Conservation (phyloP, 257 asterid species). For the Lycium ferocissimum region DNA sequence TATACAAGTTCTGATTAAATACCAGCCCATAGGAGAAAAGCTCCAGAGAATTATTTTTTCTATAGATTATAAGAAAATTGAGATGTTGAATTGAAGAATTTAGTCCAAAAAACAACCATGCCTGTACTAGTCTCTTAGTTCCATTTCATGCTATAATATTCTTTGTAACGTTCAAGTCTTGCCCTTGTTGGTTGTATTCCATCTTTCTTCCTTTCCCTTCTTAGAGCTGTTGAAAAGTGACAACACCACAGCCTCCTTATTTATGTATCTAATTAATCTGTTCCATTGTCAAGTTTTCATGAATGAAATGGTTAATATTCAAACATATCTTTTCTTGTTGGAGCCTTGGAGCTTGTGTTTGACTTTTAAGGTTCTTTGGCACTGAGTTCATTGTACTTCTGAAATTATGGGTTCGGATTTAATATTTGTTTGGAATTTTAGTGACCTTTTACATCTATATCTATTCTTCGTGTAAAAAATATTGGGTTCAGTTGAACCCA, state of each 20-base stretch:
- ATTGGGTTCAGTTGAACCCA: no score
- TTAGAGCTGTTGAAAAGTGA: conserved; percentile 23
- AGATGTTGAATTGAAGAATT: conserved; percentile 37
- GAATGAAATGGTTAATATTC: background rate
- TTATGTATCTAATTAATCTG: conserved; percentile 18
- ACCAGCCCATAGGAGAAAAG: conserved; percentile 29
- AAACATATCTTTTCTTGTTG: background rate
- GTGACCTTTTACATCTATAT: background rate
- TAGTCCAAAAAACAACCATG: conserved; percentile 46
- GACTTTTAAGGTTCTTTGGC: background rate
- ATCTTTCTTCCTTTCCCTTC: conserved; percentile 5
- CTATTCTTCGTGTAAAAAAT: no score
- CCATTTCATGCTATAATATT: conserved; percentile 44
- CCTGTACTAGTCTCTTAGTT: conserved; percentile 32
- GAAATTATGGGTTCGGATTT: background rate
- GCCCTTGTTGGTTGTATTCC: conserved; percentile 34
- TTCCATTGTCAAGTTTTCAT: conserved; percentile 9
- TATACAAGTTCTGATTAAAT: conserved; percentile 16
- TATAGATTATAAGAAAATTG: conserved; percentile 29
- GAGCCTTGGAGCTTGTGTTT: background rate
- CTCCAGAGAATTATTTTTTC: conserved; percentile 30
- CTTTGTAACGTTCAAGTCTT: conserved; percentile 49
- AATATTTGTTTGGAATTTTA: background rate
- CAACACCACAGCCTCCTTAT: conserved; percentile 28
- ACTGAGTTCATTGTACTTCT: background rate